Percentiles rank a stretch among this genome's conserved stretches.
Evolutionary conservation across 2,329 filamentous ascomycete species (phyloP).

Genomic region (Botrytis elliptica): DNA sequence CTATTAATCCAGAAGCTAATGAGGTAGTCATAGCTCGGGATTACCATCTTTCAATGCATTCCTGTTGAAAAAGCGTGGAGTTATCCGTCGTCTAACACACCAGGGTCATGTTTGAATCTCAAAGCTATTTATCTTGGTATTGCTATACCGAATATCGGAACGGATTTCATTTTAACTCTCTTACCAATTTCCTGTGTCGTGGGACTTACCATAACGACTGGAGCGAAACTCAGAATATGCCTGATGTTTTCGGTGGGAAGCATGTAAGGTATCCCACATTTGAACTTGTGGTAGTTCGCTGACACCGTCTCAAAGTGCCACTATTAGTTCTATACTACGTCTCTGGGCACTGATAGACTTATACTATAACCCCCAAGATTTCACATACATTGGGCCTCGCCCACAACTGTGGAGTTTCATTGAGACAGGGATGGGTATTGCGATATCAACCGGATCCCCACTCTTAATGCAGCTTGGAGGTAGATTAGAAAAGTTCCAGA

Average conservation of each 20-base stretch:
- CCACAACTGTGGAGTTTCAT: neutral
- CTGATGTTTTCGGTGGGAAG: neutral
- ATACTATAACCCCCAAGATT: neutral
- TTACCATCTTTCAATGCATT: neutral
- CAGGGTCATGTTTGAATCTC: neutral
- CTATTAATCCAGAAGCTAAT: neutral
- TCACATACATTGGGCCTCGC: neutral
- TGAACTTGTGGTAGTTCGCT: neutral
- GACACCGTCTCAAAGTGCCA: neutral
- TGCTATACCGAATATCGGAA: neutral
- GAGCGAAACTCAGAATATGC: neutral
- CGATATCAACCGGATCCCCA: neutral
- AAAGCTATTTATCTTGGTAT: neutral
- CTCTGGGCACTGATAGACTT: neutral
- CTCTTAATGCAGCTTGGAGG: neutral
- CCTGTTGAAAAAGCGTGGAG: neutral
- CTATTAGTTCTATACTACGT: neutral
- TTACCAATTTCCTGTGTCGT: neutral
- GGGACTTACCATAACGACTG: neutral
- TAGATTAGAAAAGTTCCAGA: neutral
- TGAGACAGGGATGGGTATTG: neutral
- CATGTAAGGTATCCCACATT: neutral
- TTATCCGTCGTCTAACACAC: neutral
- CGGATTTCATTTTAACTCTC: neutral
- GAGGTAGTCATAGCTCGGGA: neutral